Evolutionary conservation across 2,329 filamentous ascomycete species (phyloP), one percentile per base, ranked within the genome.

Genomic region (Cladophialophora immunda): DNA sequence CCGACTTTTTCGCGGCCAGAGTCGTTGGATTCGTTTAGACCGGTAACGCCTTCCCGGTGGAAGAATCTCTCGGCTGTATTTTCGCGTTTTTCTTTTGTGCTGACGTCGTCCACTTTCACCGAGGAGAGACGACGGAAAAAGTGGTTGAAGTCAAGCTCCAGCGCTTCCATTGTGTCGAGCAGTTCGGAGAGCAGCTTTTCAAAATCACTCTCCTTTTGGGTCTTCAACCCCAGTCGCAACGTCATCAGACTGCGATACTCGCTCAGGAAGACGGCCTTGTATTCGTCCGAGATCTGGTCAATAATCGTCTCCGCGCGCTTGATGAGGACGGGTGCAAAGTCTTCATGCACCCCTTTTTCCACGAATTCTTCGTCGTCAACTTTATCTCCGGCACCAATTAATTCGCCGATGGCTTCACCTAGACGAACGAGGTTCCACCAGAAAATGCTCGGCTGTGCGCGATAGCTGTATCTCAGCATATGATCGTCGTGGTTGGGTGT

Each of bases 401-500:
- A 83, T 79, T 98, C 95, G 22, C 93, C 95, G 0, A 99, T 77
- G 0, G 91, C 87, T 80, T 99, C 95, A 65, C 93, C 95, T 0
- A 99, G 86, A 1, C 95, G 89, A 0, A 97, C 93, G 0, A 98
- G 84, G 75, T 98, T 98, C 95, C 95, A 99, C 95, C 95, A 99
- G 75, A 99, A 95, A 65, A 99, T 92, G 52, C 90, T 94, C 0
- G 95, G 94, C 76, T 99, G 95, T 77, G 97, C 97, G 72, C 90
- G 90, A 82, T 98, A 99, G 71, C 89, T 90, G 78, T 99, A 99
- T 55, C 95, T 88, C 32, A 97, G 83, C 81, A 91, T 86, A 75
- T 91, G 86, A 75, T 99, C 95, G 78, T 99, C 95, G 77, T 99
- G 95, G 76, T 99, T 99, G 0, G 95, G 95, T 0, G 95, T 99